Base-by-base conservation (phyloP, 768 basidiomycete species). In the Auricularia cornea region DNA sequence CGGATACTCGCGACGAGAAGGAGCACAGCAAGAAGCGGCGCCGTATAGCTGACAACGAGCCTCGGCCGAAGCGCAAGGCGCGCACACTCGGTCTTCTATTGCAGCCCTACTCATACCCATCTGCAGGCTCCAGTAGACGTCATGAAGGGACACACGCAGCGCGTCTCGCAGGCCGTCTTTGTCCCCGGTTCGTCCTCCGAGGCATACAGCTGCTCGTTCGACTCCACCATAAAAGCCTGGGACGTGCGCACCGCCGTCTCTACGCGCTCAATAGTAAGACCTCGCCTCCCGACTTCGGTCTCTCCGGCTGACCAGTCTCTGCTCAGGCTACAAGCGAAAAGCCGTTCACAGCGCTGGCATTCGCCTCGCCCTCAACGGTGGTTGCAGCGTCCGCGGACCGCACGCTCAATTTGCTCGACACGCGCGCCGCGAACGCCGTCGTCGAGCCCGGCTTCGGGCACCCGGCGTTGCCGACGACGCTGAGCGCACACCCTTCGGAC, bases 191-290 rank as follows among this genome's bases (percentile, higher is more conserved):
- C 51, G 26, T 66, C 60, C 44, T 60, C 70, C 60, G 65, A 74
- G 62, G 94, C 87, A 31, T 84, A 86, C 66, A 92, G 90, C 68
- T 88, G 87, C 70, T 90, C 92, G 0, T 92, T 92, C 70, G 95
- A 97, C 74, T 96, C 94, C 31, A 92, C 92, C 0, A 85, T 98
- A 4, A 80, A 93, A 28, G 77, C 81, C 2, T 99, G 96, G 96
- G 93, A 97, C 70, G 78, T 88, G 3, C 89, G 92, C 67, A 81
- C 78, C 41, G 92, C 89, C 2, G 74, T 92, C 4, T 93, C 89
- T 64, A 77, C 80, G 0, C 72, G 81, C 52, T 91, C 89, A 1
- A 84, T 90, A 54, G 90, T 92, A 66, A 64, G 87, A 78, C 41
- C 11, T 12, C 61, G 67, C 57, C 35, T 64, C 26, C 20, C 23